phyloP scores from a whole-genome alignment of 495 filamentous ascomycete genomes.

The Penicillium coffeae region DNA sequence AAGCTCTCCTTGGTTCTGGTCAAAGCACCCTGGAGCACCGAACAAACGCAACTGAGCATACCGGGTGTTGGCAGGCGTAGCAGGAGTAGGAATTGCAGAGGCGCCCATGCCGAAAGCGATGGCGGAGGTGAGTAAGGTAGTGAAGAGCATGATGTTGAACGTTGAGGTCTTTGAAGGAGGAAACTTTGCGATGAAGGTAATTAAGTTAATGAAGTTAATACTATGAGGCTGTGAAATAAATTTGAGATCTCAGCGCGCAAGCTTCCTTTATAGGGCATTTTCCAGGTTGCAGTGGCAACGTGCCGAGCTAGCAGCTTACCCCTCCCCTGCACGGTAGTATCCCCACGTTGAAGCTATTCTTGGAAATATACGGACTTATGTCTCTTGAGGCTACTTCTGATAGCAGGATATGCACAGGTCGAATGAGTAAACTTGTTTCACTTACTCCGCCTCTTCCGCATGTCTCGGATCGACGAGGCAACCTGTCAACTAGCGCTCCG shows the following conservation, averaged over 20 bases:
- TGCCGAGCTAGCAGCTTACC: background rate
- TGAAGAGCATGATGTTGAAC: conserved; percentile 8
- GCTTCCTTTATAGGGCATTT: background rate
- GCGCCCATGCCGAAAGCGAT: conserved; percentile 1
- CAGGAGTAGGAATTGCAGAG: conserved; percentile 4
- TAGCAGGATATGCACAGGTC: background rate
- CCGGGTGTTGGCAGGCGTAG: conserved; percentile 8
- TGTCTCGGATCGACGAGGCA: background rate
- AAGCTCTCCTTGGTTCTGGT: conserved; percentile 6
- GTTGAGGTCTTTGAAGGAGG: background rate
- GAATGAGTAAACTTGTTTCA: background rate
- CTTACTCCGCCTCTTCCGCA: background rate
- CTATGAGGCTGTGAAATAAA: background rate
- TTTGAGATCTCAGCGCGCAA: background rate
- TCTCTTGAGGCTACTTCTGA: background rate
- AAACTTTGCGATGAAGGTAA: too few species aligned
- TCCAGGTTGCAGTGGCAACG: background rate
- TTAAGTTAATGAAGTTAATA: background rate
- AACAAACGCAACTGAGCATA: conserved; percentile 18
- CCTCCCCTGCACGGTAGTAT: background rate
- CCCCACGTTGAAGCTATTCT: background rate
- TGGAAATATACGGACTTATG: background rate
- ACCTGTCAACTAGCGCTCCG: too few species aligned
- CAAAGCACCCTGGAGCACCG: conserved; percentile 15
- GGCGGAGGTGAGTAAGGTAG: conserved; percentile 2